Conservation (phyloP, 208 protist genomes). For the Acanthamoeba triangularis region DNA sequence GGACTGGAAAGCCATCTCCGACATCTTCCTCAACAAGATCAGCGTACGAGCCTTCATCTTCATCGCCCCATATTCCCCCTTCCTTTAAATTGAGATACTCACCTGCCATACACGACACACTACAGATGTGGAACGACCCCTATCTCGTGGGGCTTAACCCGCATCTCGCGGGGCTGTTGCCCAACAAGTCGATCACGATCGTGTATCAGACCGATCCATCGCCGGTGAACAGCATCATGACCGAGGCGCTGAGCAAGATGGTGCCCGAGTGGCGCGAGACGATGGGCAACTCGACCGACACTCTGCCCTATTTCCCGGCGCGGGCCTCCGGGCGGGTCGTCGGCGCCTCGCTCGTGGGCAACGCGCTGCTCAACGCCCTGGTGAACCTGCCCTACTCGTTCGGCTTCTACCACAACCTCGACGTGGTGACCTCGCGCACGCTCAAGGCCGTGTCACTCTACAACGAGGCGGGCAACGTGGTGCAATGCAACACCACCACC, state of each 20-base stretch:
- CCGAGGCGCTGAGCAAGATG: neutral
- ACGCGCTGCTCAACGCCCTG: neutral
- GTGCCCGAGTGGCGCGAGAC: neutral
- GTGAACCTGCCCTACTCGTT: conserved; percentile 29
- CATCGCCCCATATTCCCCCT: too few relatives aligned
- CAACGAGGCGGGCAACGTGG: conserved; percentile 28
- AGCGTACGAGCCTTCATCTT: neutral
- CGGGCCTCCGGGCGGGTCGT: neutral
- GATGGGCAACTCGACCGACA: conserved; percentile 5
- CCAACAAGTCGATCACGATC: neutral
- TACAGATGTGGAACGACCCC: conserved; percentile 9
- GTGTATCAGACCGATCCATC: conserved; percentile 14
- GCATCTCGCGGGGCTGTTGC: neutral
- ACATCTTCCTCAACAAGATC: conserved; percentile 18
- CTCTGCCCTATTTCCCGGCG: neutral
- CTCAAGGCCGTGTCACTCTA: neutral
- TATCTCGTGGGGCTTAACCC: neutral
- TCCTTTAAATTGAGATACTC: too few relatives aligned
- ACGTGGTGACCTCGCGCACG: conserved; percentile 23
- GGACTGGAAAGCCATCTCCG: conserved; percentile 1
- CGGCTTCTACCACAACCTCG: conserved; percentile 50
- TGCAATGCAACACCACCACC: neutral
- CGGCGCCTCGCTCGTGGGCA: neutral
- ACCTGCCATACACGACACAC: too few relatives aligned
- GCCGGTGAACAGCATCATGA: neutral